Percentiles rank a stretch among this genome's conserved stretches.
Evolutionary conservation across 2,329 filamentous ascomycete genomes (phyloP).

Genomic region (Paraphaeosphaeria minitans): DNA sequence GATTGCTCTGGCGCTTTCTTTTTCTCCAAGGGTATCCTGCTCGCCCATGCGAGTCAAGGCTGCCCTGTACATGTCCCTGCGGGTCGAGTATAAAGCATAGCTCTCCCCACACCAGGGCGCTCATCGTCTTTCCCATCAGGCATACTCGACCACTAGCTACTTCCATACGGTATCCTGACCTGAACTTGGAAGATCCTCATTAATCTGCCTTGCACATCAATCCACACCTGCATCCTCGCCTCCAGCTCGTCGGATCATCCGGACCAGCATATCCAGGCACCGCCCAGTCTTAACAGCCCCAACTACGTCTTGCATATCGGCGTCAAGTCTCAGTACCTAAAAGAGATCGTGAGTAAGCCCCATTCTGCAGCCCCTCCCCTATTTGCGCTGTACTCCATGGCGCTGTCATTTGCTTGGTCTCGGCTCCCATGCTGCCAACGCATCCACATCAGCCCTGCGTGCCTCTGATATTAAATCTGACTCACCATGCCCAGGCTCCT

Average conservation of each 20-base stretch:
- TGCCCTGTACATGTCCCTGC: conserved; percentile 25
- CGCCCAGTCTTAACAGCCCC: conserved; percentile 25
- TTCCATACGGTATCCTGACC: conserved; percentile 9
- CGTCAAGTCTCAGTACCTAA: conserved; percentile 18
- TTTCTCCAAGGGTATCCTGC: conserved; percentile 33
- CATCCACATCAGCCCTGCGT: conserved; percentile 39
- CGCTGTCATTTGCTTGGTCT: conserved; percentile 26
- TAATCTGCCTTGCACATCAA: not conserved
- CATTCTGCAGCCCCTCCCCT: conserved; percentile 34
- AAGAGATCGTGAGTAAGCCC: conserved; percentile 37
- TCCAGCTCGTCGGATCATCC: conserved; percentile 27
- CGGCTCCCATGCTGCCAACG: conserved; percentile 34
- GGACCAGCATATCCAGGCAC: conserved; percentile 23
- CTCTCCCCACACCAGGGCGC: conserved; percentile 22
- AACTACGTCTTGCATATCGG: conserved; percentile 17
- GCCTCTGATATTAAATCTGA: conserved; percentile 44
- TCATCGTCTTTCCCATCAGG: conserved; percentile 12
- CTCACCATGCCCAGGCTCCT: conserved; percentile 36
- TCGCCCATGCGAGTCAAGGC: conserved; percentile 35
- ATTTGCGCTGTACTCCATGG: conserved; percentile 28
- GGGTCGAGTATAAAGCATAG: conserved; percentile 30
- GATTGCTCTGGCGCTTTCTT: conserved; percentile 28
- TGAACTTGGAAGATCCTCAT: conserved; percentile 1
- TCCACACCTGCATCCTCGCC: conserved; percentile 17
- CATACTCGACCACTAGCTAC: conserved; percentile 10